A percentile compares a stretch with the other conserved stretches of the same genome.
Evolutionary conservation across 768 basidiomycete genomes (phyloP).

Genomic region (Lentinula raphanica): DNA sequence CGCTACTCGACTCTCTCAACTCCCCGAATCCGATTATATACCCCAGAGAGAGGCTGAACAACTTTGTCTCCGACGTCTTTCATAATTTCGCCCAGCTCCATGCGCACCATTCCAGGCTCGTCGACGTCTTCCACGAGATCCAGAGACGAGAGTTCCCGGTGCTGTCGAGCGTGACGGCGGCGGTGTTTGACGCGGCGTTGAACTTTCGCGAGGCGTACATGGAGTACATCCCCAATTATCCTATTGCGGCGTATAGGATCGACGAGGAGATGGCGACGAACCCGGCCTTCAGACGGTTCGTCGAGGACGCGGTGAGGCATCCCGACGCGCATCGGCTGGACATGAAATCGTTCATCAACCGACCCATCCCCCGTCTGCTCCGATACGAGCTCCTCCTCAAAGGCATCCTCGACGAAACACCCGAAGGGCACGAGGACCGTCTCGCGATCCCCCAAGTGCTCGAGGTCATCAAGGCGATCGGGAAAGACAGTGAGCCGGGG

Average conservation of each 20-base stretch:
- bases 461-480: conserved; percentile 80
- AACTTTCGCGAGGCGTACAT: conserved; percentile 92
- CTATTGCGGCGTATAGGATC: conserved; percentile 82
- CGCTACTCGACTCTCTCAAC: conserved; percentile 61
- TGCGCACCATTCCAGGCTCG: conserved; percentile 66
- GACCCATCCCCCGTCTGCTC: conserved; percentile 84
- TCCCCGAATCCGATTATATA: conserved; percentile 80
- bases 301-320: conserved; percentile 61
- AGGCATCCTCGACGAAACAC: conserved; percentile 65
- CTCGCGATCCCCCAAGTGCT: conserved; percentile 81
- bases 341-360: conserved; percentile 90
- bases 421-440: conserved; percentile 71
- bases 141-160: conserved; percentile 84
- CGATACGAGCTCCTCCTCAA: conserved; percentile 86
- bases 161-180: conserved; percentile 53
- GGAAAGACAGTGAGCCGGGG: conserved; percentile 84
- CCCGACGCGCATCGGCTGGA: conserved; percentile 75
- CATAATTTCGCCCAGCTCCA: conserved; percentile 80
- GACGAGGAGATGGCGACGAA: conserved; percentile 87
- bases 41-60: conserved; percentile 58
- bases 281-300: conserved; percentile 70
- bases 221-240: conserved; percentile 91
- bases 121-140: conserved; percentile 78
- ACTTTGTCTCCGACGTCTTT: conserved; percentile 83
- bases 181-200: conserved; percentile 82